These are phyloP conservation scores for Glycine latifolia DNA, from an alignment of 306 rosid genomes.

Conservation along the genomic window DNA sequence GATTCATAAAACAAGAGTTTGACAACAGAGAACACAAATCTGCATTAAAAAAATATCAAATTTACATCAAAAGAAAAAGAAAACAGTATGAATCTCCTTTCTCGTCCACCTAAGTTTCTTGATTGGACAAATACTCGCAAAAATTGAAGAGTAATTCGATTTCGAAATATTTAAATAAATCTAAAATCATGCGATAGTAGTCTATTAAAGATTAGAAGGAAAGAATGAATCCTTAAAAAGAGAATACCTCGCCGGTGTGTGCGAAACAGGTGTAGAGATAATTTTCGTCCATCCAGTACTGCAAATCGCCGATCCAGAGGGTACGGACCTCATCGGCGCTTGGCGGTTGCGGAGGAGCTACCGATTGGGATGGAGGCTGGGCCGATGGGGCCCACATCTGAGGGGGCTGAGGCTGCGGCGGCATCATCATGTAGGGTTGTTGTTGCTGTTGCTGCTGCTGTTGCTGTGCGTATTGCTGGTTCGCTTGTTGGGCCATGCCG, in stretches of 20 bases:
- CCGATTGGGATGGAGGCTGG: slow-evolving; percentile 55
- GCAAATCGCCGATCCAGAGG: slow-evolving; percentile 98
- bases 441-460: slow-evolving; percentile 37
- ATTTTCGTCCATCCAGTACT: slow-evolving; percentile 95
- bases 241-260: slow-evolving; percentile 78
- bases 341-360: slow-evolving; percentile 53
- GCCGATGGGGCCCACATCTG: slow-evolving; percentile 69
- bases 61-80: not conserved
- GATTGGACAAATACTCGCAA: too few species aligned
- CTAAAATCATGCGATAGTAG: not conserved
- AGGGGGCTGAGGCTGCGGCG: slow-evolving; percentile 65
- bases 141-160: not conserved
- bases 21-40: slow-evolving; percentile 28
- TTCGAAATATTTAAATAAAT: not conserved
- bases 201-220: too few species aligned
- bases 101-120: not conserved
- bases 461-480: slow-evolving; percentile 64
- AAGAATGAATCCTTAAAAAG: too few species aligned
- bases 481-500: slow-evolving; percentile 63
- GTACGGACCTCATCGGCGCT: slow-evolving; percentile 88
- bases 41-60: not conserved
- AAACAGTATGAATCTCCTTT: not conserved
- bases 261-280: slow-evolving; percentile 71
- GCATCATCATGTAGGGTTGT: slow-evolving; percentile 89
- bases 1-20: not conserved